phyloP scores from a whole-genome alignment of 257 asterid genomes.

The Scutellaria galericulata region DNA sequence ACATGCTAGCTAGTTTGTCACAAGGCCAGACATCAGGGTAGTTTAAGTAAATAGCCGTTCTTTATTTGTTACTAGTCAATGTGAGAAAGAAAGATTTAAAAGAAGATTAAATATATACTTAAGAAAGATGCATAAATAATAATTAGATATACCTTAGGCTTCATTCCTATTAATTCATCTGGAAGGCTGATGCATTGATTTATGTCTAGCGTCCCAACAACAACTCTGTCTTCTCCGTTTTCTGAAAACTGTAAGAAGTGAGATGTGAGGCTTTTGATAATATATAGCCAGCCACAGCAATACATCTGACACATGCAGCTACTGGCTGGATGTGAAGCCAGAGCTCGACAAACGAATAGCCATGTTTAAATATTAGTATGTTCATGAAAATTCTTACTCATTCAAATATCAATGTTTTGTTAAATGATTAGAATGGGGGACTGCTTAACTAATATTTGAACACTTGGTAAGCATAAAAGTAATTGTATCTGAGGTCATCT shows the following conservation, averaged over 20 bases:
- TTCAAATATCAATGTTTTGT: background rate
- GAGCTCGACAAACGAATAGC: background rate
- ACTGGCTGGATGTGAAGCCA: background rate
- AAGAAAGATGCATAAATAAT: background rate
- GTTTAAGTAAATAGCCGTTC: too few relatives aligned
- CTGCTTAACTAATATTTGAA: background rate
- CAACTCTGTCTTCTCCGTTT: conserved; percentile 67
- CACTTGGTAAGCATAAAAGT: background rate
- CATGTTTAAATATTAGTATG: background rate
- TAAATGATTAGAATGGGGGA: background rate
- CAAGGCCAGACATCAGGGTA: too few relatives aligned
- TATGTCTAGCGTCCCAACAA: conserved; percentile 86
- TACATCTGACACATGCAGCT: background rate
- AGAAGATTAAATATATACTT: background rate
- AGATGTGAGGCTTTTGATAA: background rate
- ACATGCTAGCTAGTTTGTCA: too few relatives aligned
- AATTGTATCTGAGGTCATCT: background rate
- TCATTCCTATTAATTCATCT: conserved; percentile 74
- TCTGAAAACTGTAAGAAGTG: conserved; percentile 60
- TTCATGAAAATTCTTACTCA: background rate
- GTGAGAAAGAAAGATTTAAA: background rate
- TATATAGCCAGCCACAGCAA: background rate
- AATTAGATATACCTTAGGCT: conserved; percentile 65
- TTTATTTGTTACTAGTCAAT: background rate
- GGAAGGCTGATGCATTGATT: conserved; percentile 90